Base-by-base conservation (phyloP, 352 stramenopile species). In the Pythium inflatum region DNA sequence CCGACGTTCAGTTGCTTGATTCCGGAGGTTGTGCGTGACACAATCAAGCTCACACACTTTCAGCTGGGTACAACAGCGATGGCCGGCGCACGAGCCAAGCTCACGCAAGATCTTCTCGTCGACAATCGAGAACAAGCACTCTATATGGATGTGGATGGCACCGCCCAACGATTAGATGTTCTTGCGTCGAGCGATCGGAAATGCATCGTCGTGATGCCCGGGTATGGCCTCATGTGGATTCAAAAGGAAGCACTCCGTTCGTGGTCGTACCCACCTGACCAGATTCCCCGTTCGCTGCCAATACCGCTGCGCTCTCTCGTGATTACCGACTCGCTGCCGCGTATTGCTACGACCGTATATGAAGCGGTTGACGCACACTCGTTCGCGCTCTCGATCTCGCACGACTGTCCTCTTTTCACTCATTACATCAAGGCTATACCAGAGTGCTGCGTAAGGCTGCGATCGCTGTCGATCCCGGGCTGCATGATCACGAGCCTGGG, bases 1-100 rank as follows among this genome's bases (percentile, higher is more conserved):
- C 49, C 16, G 5, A 57, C 49, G 7, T 57, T 57, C n/a, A 30
- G 28, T 11, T 57, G 28, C 25, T 57, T 57, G 30, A 57, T 57
- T n/a, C 49, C 49, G 14, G 49, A 57, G 49, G 20, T 40, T 14
- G 49, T 57, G 28, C 14, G 28, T 20, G 28, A 57, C 5, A 27
- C 18, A 3, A 14, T 6, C 49, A 36, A 6, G 14, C 27, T 57
- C 20, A 2, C 13, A 6, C 28, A 25, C 28, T 57, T 25, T 14
- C 28, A 24, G 2, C 28, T 57, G 14, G 49, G 49, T 28, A 41
- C 49, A 6, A 14, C 49, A 6, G 49, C 49, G 13, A 16, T 13
- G 28, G 14, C 13, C 9, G n/a, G 14, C 12, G 30, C 6, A 40
- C 8, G 18, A 28, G 5, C 49, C 2, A 22, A 5, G 16, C 4